A percentile compares a stretch with the other conserved stretches of the same genome.
These are phyloP conservation scores for Phoma sp. DNA, from an alignment of 2,329 filamentous ascomycete species.

Conservation along the genomic window DNA sequence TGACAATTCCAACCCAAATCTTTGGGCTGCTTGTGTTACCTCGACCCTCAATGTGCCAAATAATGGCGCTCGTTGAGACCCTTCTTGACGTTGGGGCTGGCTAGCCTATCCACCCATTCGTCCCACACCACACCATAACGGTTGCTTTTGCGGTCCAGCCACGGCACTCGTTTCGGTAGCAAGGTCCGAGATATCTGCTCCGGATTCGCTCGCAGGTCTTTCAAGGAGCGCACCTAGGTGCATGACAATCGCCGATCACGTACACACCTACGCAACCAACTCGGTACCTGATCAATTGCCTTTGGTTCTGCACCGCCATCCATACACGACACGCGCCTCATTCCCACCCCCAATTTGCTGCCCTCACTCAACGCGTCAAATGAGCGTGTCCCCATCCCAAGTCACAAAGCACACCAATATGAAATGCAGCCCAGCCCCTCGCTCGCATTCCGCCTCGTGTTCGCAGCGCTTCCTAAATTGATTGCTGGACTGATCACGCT, in stretches of 20 bases:
- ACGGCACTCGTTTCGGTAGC: background rate
- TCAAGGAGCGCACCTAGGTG: background rate
- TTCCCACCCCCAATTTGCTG: background rate
- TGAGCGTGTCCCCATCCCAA: background rate
- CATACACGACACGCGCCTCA: background rate
- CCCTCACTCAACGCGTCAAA: background rate
- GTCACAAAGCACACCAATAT: background rate
- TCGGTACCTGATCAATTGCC: slow-evolving; percentile 11
- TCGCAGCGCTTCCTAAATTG: slow-evolving; percentile 11
- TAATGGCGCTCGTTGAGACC: background rate
- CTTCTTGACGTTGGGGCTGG: slow-evolving; percentile 9
- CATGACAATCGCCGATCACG: slow-evolving; percentile 11
- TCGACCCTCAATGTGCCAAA: background rate
- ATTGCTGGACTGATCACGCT: slow-evolving; percentile 9
- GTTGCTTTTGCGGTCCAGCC: slow-evolving; percentile 7
- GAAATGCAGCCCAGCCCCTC: slow-evolving; percentile 1
- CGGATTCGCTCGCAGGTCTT: slow-evolving; percentile 4
- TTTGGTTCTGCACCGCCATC: background rate
- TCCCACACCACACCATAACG: slow-evolving; percentile 8
- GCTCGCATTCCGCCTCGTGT: slow-evolving; percentile 11
- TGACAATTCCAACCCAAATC: background rate
- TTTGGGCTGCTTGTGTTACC: slow-evolving; percentile 5
- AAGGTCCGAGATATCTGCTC: background rate
- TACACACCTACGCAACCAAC: background rate
- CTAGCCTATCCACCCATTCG: slow-evolving; percentile 4